Evolutionary conservation across 768 basidiomycete species (phyloP), one percentile per base, ranked within the genome.

Genomic region (Rhizopogon salebrosus): DNA sequence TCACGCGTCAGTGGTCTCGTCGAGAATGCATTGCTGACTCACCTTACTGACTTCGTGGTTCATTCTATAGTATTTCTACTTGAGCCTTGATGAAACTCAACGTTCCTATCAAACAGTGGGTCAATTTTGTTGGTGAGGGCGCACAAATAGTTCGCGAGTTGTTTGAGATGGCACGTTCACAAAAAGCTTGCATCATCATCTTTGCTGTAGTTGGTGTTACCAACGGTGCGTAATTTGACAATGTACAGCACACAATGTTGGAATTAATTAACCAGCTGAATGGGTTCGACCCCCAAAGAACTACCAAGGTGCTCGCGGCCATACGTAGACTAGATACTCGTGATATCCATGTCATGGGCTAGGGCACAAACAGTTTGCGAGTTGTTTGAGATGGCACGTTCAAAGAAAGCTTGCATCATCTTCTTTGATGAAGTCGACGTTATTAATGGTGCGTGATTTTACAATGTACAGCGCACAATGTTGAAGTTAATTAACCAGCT

Each of bases 361-460:
- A 97, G 97, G 54, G 97, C 97, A 6, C 80, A 97, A 54, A 98
- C 98, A 95, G 95, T 99, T 16, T 85, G 97, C 43, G 97, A 98
- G 66, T 75, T 98, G 53, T 99, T 99, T 70, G 97, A 98, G 72
- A 98, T 98, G 95, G 97, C 97, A 27, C 82, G 97, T 57, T 87
- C 87, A 59, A 98, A 98, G 77, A 98, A 98, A 72, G 97, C 97
- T 1, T 98, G 97, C 64, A 98, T 99, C 66, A 98, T 99, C 64
- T 99, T 99, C 75, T 98, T 99, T 59, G 97, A 99, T 61, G 97
- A 98, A 76, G 84, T 99, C 13, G 97, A 98, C 62, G 97, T 97
- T 41, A 92, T 98, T 55, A 97, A 95, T 67, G 97, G 97, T 51
- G 97, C 97, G 16, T 83, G 97, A 46, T 97, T 95, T 63, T 95